A percentile compares a stretch with the other conserved stretches of the same genome.
Conservation (phyloP, 768 basidiomycete genomes). For the Serendipita vermifera region DNA sequence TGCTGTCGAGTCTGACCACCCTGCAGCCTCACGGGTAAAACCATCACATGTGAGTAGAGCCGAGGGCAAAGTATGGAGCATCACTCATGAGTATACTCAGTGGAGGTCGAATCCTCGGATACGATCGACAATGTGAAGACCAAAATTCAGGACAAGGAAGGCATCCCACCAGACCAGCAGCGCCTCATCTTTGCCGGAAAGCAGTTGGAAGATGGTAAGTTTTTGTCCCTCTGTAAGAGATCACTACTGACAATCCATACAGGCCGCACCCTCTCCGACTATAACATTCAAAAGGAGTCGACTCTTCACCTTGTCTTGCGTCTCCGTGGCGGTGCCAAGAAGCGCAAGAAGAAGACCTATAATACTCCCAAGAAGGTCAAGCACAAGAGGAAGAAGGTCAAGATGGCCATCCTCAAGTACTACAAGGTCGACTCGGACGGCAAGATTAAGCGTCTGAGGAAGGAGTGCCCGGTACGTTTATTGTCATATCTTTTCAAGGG, state of each 20-base stretch:
- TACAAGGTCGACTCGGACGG: constrained; percentile 99
- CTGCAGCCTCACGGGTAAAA: constrained; percentile 90
- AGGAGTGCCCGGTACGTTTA: constrained; percentile 81
- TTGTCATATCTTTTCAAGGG: not conserved
- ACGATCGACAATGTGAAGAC: constrained; percentile 98
- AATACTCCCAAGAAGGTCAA: constrained; percentile 99
- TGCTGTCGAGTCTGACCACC: constrained; percentile 12
- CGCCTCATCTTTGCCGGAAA: constrained; percentile 98
- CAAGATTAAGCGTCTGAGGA: constrained; percentile 97
- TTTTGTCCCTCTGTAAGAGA: constrained; percentile 33
- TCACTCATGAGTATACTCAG: constrained; percentile 21
- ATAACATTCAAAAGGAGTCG: constrained; percentile 99
- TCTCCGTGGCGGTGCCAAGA: constrained; percentile 98
- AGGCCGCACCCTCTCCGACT: constrained; percentile 39
- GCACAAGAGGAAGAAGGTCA: constrained; percentile 99
- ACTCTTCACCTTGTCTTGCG: constrained; percentile 88
- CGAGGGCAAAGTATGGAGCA: not conserved
- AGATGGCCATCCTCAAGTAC: constrained; percentile 99
- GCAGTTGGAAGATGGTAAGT: constrained; percentile 98
- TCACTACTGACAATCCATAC: not conserved
- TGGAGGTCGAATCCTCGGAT: constrained; percentile 95
- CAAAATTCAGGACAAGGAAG: constrained; percentile 96
- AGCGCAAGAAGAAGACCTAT: constrained; percentile 99
- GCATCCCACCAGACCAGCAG: constrained; percentile 90
- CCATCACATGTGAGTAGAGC: constrained; percentile 54